Evolutionary conservation across 2,329 filamentous ascomycete genomes (phyloP).

Genomic region (Calonectria honghensis): DNA sequence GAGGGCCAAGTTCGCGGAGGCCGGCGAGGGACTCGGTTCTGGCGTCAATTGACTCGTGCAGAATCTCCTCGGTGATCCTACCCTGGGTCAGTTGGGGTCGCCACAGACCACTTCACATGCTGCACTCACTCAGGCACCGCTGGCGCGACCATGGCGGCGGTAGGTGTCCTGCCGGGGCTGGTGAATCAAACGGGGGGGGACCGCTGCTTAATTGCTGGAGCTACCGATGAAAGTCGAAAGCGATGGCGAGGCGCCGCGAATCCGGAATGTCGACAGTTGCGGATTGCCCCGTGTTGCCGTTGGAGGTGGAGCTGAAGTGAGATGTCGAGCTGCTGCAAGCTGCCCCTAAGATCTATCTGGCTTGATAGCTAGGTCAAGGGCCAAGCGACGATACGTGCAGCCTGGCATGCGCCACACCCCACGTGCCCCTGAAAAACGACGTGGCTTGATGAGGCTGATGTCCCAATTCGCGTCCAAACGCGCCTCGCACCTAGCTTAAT

Average conservation of each 20-base stretch:
- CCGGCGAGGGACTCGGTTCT: constrained; percentile 91
- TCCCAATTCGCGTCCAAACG: constrained; percentile 52
- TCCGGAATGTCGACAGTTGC: constrained; percentile 34
- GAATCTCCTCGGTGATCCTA: constrained; percentile 94
- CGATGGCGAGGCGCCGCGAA: constrained; percentile 22
- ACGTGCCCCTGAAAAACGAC: constrained; percentile 47
- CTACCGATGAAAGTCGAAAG: constrained; percentile 30
- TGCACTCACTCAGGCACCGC: constrained; percentile 82
- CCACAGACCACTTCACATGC: constrained; percentile 32
- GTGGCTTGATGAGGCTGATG: constrained; percentile 54
- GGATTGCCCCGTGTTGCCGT: constrained; percentile 40
- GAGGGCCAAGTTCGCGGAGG: constrained; percentile 94
- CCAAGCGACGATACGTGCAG: constrained; percentile 46
- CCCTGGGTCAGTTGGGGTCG: constrained; percentile 48
- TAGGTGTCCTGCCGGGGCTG: constrained; percentile 43
- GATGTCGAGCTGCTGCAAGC: constrained; percentile 47
- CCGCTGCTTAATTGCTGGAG: constrained; percentile 17
- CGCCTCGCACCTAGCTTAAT: constrained; percentile 48
- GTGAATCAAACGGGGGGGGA: constrained; percentile 26
- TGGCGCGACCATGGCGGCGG: constrained; percentile 80
- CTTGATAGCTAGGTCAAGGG: constrained; percentile 54
- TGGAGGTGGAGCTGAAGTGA: constrained; percentile 48
- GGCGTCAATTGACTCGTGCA: constrained; percentile 93
- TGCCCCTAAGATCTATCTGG: constrained; percentile 58
- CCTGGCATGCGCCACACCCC: constrained; percentile 53